A percentile compares a stretch with the other conserved stretches of the same genome.
Evolutionary conservation across 768 basidiomycete species (phyloP).

Genomic region (Cystofilobasidium capitatum): DNA sequence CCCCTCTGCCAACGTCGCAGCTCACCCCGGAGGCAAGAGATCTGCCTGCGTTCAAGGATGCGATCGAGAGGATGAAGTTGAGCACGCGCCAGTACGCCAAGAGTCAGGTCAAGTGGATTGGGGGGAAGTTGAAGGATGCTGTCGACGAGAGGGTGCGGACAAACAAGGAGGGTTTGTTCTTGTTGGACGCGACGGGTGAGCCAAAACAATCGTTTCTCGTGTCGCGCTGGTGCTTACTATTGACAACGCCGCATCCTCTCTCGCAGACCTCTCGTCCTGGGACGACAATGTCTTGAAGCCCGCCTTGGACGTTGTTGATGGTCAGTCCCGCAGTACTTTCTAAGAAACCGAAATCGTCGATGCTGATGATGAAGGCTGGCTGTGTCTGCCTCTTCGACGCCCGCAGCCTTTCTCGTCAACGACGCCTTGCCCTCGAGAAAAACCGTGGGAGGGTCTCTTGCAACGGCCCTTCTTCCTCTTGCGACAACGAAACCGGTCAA

Average conservation of each 20-base stretch:
- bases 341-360: no score
- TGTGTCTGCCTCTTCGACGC: background rate
- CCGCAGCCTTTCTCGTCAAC: constrained; percentile 14
- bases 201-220: no score
- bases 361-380: no score
- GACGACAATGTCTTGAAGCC: constrained; percentile 22
- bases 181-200: constrained; percentile 19
- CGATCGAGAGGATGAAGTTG: constrained; percentile 69
- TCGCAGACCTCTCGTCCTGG: constrained; percentile 13
- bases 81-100: constrained; percentile 87
- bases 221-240: background rate
- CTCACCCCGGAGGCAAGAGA: constrained; percentile 29
- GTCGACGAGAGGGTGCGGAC: constrained; percentile 13
- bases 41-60: constrained; percentile 44
- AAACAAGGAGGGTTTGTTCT: constrained; percentile 16
- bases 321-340: no score
- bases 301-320: constrained; percentile 16
- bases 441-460: constrained; percentile 8
- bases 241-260: background rate
- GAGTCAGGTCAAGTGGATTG: constrained; percentile 82
- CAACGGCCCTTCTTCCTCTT: background rate
- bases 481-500: background rate
- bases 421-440: background rate
- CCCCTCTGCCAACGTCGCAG: constrained; percentile 46
- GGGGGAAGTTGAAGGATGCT: constrained; percentile 55